These are phyloP conservation scores for Chrysoporthe deuterocubensis DNA, from an alignment of 2,329 filamentous ascomycete genomes.

Conservation along the genomic window DNA sequence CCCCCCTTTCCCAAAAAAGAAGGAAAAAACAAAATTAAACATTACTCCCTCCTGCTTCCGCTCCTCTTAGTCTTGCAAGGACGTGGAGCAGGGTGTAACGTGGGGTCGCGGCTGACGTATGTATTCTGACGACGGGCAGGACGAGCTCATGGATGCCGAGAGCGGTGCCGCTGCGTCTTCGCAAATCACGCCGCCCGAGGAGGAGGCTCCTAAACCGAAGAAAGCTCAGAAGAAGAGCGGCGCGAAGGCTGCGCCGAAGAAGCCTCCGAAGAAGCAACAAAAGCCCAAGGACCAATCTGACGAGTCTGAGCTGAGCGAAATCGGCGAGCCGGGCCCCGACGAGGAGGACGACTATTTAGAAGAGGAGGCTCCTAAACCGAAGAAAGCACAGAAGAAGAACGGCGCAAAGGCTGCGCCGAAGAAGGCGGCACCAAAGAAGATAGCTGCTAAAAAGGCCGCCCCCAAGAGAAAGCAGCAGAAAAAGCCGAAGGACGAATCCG, in stretches of 20 bases:
- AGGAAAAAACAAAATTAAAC: background rate
- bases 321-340: constrained; percentile 33
- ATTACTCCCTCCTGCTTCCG: background rate
- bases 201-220: constrained; percentile 24
- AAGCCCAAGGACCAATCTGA: constrained; percentile 36
- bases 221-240: constrained; percentile 38
- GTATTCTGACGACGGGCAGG: constrained; percentile 16
- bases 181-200: constrained; percentile 4
- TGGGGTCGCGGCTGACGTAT: too few species aligned
- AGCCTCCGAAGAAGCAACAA: constrained; percentile 33
- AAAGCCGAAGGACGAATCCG: constrained; percentile 36
- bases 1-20: too few species aligned
- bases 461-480: constrained; percentile 28
- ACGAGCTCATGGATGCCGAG: constrained; percentile 20
- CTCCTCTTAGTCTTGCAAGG: background rate
- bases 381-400: constrained; percentile 29
- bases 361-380: constrained; percentile 33
- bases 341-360: constrained; percentile 38
- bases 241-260: constrained; percentile 35
- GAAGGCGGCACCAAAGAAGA: constrained; percentile 33
- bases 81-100: background rate
- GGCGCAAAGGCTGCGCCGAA: constrained; percentile 31
- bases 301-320: constrained; percentile 28
- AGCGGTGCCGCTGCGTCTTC: constrained; percentile 18
- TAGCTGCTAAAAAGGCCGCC: constrained; percentile 26